Percentiles rank a stretch among this genome's conserved stretches.
These are phyloP conservation scores for Cladosporium oxysporum DNA, from an alignment of 2,329 filamentous ascomycete genomes.

Conservation along the genomic window DNA sequence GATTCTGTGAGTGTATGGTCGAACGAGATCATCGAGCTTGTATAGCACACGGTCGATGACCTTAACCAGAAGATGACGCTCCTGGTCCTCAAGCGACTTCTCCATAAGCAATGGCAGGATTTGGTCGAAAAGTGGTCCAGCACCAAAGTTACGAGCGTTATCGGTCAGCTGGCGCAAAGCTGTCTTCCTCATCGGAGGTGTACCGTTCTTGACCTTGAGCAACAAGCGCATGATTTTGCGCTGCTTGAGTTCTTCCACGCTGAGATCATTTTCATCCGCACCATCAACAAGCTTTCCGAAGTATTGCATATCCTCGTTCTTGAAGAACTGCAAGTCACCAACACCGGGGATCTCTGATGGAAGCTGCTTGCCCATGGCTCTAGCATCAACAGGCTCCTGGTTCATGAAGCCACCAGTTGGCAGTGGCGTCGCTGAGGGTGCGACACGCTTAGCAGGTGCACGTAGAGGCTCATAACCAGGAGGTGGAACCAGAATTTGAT, in stretches of 20 bases:
- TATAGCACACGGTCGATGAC: conserved; percentile 98
- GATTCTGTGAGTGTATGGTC: conserved; percentile 97
- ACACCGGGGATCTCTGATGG: conserved; percentile 95
- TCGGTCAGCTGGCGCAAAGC: conserved; percentile 95
- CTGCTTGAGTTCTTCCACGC: conserved; percentile 94
- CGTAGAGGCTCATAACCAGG: conserved; percentile 87
- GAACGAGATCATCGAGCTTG: conserved; percentile 94
- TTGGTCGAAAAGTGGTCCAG: conserved; percentile 92
- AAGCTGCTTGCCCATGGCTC: conserved; percentile 83
- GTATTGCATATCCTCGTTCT: conserved; percentile 97
- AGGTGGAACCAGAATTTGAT: conserved; percentile 86
- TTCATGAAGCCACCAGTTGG: conserved; percentile 86
- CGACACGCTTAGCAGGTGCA: conserved; percentile 72
- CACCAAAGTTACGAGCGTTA: conserved; percentile 94
- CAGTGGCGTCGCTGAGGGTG: conserved; percentile 69
- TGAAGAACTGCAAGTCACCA: conserved; percentile 96
- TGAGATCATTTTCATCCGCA: conserved; percentile 85
- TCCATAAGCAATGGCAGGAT: conserved; percentile 97
- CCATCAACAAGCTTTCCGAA: conserved; percentile 97
- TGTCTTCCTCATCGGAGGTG: conserved; percentile 97
- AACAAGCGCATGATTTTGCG: conserved; percentile 97
- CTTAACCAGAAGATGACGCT: conserved; percentile 96
- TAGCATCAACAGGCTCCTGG: conserved; percentile 86
- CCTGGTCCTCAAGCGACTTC: conserved; percentile 95
- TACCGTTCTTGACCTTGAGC: conserved; percentile 98